A percentile compares a stretch with the other conserved stretches of the same genome.
These are phyloP conservation scores for Verticillium klebahnii DNA, from an alignment of 2,329 filamentous ascomycete genomes.

Conservation along the genomic window DNA sequence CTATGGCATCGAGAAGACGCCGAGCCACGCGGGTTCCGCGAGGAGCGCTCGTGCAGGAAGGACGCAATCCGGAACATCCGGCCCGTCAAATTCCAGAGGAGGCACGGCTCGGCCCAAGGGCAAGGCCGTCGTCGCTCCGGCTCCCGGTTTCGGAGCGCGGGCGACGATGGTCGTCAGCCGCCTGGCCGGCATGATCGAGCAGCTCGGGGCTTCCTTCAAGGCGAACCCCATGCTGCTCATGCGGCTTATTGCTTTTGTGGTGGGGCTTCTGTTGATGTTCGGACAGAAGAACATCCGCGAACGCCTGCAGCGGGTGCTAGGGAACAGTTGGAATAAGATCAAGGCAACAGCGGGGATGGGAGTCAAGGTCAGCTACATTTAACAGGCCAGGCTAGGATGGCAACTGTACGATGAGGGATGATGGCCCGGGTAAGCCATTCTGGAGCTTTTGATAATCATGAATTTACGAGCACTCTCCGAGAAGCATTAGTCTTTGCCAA, in stretches of 20 bases:
- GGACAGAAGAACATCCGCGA: conserved; percentile 72
- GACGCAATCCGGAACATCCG: conserved; percentile 24
- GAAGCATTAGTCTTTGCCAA: background rate
- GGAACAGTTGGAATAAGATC: conserved; percentile 73
- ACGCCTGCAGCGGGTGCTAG: conserved; percentile 64
- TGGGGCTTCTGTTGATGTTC: conserved; percentile 73
- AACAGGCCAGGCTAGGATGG: conserved; percentile 16
- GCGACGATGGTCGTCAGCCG: conserved; percentile 50
- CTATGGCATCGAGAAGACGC: conserved; percentile 60
- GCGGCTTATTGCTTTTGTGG: conserved; percentile 69
- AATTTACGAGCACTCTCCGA: background rate
- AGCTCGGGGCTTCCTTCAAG: conserved; percentile 44
- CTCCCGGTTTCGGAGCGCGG: conserved; percentile 37
- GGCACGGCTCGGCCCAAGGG: conserved; percentile 20
- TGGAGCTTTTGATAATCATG: background rate
- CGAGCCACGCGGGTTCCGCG: conserved; percentile 29
- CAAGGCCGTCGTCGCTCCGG: conserved; percentile 22
- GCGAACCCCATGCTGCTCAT: conserved; percentile 54
- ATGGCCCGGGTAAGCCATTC: background rate
- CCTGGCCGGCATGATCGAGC: conserved; percentile 45
- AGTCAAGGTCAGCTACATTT: conserved; percentile 96
- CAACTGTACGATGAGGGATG: background rate
- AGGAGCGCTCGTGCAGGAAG: conserved; percentile 20
- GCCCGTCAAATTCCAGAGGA: conserved; percentile 18
- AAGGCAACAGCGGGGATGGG: conserved; percentile 89